These are phyloP conservation scores for Cladophialophora chaetospira DNA, from an alignment of 2,329 filamentous ascomycete genomes.

Conservation along the genomic window DNA sequence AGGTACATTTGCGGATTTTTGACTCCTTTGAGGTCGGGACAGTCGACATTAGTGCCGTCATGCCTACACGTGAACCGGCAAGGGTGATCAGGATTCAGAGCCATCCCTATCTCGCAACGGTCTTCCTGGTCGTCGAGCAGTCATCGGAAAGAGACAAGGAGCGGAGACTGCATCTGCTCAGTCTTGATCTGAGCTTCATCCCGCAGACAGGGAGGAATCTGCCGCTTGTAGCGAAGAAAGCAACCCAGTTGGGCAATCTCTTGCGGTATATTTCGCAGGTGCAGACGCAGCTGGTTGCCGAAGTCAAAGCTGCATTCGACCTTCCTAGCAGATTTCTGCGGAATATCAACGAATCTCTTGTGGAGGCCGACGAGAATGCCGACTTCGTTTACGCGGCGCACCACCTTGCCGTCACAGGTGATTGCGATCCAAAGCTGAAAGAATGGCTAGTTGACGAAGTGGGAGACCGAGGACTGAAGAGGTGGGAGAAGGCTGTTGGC, in stretches of 20 bases:
- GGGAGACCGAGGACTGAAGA: slow-evolving; percentile 80
- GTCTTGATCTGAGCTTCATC: slow-evolving; percentile 81
- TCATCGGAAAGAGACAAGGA: background rate
- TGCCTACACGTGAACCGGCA: slow-evolving; percentile 43
- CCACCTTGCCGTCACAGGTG: slow-evolving; percentile 80
- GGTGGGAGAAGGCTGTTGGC: slow-evolving; percentile 87
- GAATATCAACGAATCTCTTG: slow-evolving; percentile 74
- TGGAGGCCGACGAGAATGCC: slow-evolving; percentile 53
- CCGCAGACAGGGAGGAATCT: slow-evolving; percentile 71
- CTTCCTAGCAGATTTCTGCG: slow-evolving; percentile 76
- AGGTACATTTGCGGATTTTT: slow-evolving; percentile 76
- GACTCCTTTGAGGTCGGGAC: slow-evolving; percentile 79
- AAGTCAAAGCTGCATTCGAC: slow-evolving; percentile 81
- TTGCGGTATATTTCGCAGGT: slow-evolving; percentile 82
- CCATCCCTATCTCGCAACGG: slow-evolving; percentile 73
- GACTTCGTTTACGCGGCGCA: slow-evolving; percentile 75
- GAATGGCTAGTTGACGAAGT: slow-evolving; percentile 90
- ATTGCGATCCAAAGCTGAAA: slow-evolving; percentile 71
- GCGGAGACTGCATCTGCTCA: slow-evolving; percentile 60
- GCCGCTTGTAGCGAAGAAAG: slow-evolving; percentile 80
- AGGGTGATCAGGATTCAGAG: slow-evolving; percentile 65
- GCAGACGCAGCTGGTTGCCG: slow-evolving; percentile 73
- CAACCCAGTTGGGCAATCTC: slow-evolving; percentile 83
- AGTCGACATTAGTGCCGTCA: slow-evolving; percentile 55
- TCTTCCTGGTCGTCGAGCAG: slow-evolving; percentile 63